Evolutionary conservation across 2,329 filamentous ascomycete species (phyloP), one percentile per base, ranked within the genome.

Genomic region (Ascochyta fabae): DNA sequence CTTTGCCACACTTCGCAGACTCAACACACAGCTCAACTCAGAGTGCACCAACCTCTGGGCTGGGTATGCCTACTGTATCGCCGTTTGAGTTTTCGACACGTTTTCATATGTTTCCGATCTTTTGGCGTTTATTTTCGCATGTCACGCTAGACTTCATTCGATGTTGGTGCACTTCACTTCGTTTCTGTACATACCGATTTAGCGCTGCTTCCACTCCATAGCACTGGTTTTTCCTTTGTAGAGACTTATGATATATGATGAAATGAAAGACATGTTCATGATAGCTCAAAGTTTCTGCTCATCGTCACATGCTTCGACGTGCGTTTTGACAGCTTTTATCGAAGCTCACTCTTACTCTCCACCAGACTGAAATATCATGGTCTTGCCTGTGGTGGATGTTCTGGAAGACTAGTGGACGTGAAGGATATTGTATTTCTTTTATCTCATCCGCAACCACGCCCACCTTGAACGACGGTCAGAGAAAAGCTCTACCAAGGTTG

Each of bases 11-110:
- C 66, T 78, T 34, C 56, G 46, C 26, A 19, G 45, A 24, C 71
- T 69, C 51, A 78, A 78, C 59, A 49, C 64, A 22, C 40, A 64
- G 23, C 49, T 78, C 7, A 60, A 73, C 47, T 48, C 55, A 0
- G 48, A 62, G 34, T 78, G 75, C 64, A 61, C 53, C 36, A 78
- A 78, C 59, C 62, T 78, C 19, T 76, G 73, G 74, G 56, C 66
- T 29, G 73, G 67, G 6, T 75, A 73, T 48, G 60, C 62, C 36
- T 75, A 77, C 62, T 78, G 76, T 56, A 63, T 72, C 45, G 35
- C 53, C 6, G 36, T 23, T 15, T 45, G n/a, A 48, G 16, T 26
- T 4, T 39, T 47, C 23, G n/a, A 7, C 12, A 42, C 34, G 26
- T 23, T 10, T 8, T 31, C 10, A 22, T 23, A 49, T 49, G 29